Evolutionary conservation across 148 eudicot species (phyloP), one percentile per base, ranked within the genome.

Genomic region (Heliosperma pusillum): DNA sequence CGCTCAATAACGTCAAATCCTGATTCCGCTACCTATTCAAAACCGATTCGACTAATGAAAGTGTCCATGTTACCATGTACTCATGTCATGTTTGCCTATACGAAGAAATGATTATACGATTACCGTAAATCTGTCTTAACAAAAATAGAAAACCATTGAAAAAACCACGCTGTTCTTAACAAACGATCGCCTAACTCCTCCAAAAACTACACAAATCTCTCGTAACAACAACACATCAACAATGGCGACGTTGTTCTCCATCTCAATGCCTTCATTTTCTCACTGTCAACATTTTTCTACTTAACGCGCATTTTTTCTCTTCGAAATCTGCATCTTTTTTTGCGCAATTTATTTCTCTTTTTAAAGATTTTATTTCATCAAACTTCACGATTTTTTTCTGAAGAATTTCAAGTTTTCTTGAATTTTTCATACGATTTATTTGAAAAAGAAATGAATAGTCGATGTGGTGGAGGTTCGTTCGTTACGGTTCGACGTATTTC

Each of bases 401-500:
- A 13, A 33, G 36, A 57, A 53, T 50, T 22, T 3, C 26, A 42
- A 8, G 6, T 15, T 72, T 65, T 74, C 15, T 44, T 42, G 40
- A 17, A 15, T 15, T 42, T 67, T 45, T 22, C 25, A 19, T 56
- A 62, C 76, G 74, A 2, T 61, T 80, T 20, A n/a, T 66, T 70
- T 47, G 62, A 4, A 11, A 6, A 61, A 45, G 71, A 69, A 71
- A 95, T 92, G 98, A 92, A 86, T 26, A 97, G 88, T 63, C 86
- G 93, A 72, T 90, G 96, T 76, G 91, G 87, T 65, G 93, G 90
- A 67, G 93, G 90, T 75, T 95, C 98, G 36, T 95, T 95, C 55
- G 97, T 95, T 10, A 97, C 98, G 29, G 97, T 95, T 13, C 82
- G 97, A 78, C 83, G 97, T 80, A 85, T 90, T 76, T 89, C 97